Evolutionary conservation across 345 rosid species (phyloP), one percentile per base, ranked within the genome.

Genomic region (Bruguiera sexangula): DNA sequence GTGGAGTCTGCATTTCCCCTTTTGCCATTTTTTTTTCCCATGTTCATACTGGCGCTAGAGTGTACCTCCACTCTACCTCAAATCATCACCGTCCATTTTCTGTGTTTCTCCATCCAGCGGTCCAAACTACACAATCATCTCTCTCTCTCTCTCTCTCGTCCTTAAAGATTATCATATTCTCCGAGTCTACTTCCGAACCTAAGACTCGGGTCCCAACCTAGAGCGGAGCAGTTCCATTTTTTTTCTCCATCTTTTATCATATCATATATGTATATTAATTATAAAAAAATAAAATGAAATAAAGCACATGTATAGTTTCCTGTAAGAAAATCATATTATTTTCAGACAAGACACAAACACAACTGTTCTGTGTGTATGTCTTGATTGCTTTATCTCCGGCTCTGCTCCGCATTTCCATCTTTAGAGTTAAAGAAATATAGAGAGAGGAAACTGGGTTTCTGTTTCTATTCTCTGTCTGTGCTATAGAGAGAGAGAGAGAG

Each of bases 141-240:
- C 24, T 24, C 24, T 24, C 24, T 26, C 27, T 26, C 30, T 7
- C 8, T 27, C 29, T 27, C 29, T 27, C 29, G n/a, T 7, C 10
- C 57, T 21, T 1, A n/a, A 63, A 53, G 18, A 43, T 20, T 56
- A 72, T 55, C 70, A 50, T 43, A 50, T 43, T 37, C 13, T 7
- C 70, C 62, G 72, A 65, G 52, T 71, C 86, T 67, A 61, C 34
- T 43, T 48, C 82, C 74, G 62, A 79, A 71, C 75, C 75, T 73
- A 6, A 70, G 74, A 68, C 63, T 66, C 66, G 78, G 60, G 18
- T 30, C 58, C 72, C 43, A 15, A 48, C 53, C 56, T 66, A 43
- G 62, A 5, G 30, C 20, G 24, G 13, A 30, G 22, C 37, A 37
- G 19, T 65, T 30, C 3, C 20, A 31, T 65, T 29, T 24, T 59